Evolutionary conservation across 257 asterid genomes (phyloP), one percentile per base, ranked within the genome.

Genomic region (Solanum clarkiae): DNA sequence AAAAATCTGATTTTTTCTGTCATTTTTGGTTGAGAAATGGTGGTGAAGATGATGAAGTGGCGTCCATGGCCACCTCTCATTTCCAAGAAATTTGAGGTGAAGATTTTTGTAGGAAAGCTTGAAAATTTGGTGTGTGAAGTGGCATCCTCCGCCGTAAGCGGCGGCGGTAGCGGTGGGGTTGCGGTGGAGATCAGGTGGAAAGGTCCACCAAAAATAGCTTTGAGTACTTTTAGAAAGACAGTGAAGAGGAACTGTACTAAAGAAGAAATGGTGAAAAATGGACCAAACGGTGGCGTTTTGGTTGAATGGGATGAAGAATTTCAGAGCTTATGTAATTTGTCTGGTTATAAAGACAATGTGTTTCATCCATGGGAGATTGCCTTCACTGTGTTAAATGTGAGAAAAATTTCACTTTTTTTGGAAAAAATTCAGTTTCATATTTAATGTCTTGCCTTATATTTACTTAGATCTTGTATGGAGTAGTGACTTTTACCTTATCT

Each of bases 241-340:
- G 94, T 90, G 62, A 92, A 88, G 87, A 91, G 94, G 86, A 91
- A 91, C 86, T 92, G 89, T 56, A 93, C 99, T 5, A 94, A 92
- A 88, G 97, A 87, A 70, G 98, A 88, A 87, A 20, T 47, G 83
- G 84, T 63, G 15, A 84, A 49, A 71, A 88, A 81, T 80, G 94
- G 85, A 6, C 86, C 51, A 72, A 87, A 91, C 87, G 93, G 88
- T 77, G 90, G 32, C 87, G 90, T 91, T 91, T 88, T 85, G 75
- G 98, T 92, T 60, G 96, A 90, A 88, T 97, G 98, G 99, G 94
- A 92, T 75, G 98, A 95, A 82, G 98, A 95, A 62, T 97, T 97
- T 89, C 94, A 87, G 59, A 87, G 84, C 72, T 88, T 92, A 75
- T 95, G 97, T 87, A 91, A 44, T 86, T 89, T 97, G 83, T 90